Evolutionary conservation across 306 rosid species (phyloP), one percentile per base, ranked within the genome.

Genomic region (Sindora glabra): DNA sequence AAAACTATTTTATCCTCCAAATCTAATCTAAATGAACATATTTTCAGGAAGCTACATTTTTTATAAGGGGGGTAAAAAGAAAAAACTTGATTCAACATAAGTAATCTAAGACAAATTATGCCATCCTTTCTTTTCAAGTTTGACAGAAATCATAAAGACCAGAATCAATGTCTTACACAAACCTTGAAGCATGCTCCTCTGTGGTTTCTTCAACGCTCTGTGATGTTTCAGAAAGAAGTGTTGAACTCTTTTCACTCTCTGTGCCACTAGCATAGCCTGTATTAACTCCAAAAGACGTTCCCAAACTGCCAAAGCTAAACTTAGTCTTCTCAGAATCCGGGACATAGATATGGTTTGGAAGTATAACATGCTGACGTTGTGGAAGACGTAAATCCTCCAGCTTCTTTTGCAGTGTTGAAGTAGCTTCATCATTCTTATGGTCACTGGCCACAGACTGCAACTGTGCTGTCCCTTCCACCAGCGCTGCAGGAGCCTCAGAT

Each of bases 251-350:
- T 48, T 86, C 90, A 42, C 85, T 83, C 62, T 77, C 90, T 36
- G 76, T 82, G 59, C 67, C 71, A 52, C 75, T 73, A 36, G 69
- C 74, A 71, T 47, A 57, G 77, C 56, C 64, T 21, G 82, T 65
- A 58, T 72, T 48, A 46, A 78, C 73, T 15, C 87, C 99, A 70
- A 86, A 92, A 57, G 79, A 66, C 56, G 66, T 51, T 48, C 87
- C 97, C 84, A 94, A 86, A 80, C 97, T 94, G 76, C 97, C 99
- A 80, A 89, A 94, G 59, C 89, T 82, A 73, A 94, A 74, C 78
- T 94, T 89, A 49, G 79, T 76, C 74, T 89, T 81, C 79, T 94
- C 97, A 48, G 97, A 94, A 60, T 89, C 97, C n/a, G 97, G 87
- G 29, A 94, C 97, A 55, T 77, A 85, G 39, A 94, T 89, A 74